Percentiles rank a stretch among this genome's conserved stretches.
phyloP scores from a whole-genome alignment of 2,329 filamentous ascomycete genomes.

The Colletotrichum somersetense region DNA sequence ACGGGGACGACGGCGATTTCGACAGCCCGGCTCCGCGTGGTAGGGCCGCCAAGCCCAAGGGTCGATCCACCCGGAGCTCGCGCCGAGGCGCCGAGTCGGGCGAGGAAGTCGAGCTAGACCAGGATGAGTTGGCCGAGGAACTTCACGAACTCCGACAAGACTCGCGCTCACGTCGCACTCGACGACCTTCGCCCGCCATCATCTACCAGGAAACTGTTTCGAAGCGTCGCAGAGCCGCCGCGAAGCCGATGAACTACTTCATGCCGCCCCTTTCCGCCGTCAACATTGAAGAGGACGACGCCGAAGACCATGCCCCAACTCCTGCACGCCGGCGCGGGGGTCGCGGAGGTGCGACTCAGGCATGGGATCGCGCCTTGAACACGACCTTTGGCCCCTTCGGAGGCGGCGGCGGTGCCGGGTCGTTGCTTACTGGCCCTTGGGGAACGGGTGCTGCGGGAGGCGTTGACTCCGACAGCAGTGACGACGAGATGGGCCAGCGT shows the following conservation, averaged over 20 bases:
- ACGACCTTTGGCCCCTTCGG: constrained; percentile 95
- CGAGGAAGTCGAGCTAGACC: constrained; percentile 70
- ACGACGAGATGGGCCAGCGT: constrained; percentile 84
- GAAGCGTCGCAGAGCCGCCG: constrained; percentile 66
- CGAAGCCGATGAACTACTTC: constrained; percentile 85
- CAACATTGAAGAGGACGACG: constrained; percentile 80
- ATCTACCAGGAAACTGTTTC: constrained; percentile 67
- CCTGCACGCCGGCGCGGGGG: constrained; percentile 77
- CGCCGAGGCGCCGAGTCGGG: constrained; percentile 64
- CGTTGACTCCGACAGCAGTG: constrained; percentile 94
- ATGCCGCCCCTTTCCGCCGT: constrained; percentile 76
- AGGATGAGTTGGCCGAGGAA: constrained; percentile 75
- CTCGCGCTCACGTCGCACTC: constrained; percentile 65
- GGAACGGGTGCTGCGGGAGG: constrained; percentile 80
- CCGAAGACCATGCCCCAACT: constrained; percentile 74
- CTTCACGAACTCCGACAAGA: constrained; percentile 71
- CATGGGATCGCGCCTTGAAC: constrained; percentile 85
- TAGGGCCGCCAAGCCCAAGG: constrained; percentile 55
- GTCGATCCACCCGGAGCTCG: constrained; percentile 61
- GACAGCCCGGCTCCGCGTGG: constrained; percentile 66
- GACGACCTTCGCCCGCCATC: constrained; percentile 67
- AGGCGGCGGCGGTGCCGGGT: constrained; percentile 76
- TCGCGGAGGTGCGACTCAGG: constrained; percentile 67
- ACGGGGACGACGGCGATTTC: constrained; percentile 57
- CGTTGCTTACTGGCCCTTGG: constrained; percentile 81